Base-by-base conservation (phyloP, 495 filamentous ascomycete genomes). In the Penicillium diatomitis region DNA sequence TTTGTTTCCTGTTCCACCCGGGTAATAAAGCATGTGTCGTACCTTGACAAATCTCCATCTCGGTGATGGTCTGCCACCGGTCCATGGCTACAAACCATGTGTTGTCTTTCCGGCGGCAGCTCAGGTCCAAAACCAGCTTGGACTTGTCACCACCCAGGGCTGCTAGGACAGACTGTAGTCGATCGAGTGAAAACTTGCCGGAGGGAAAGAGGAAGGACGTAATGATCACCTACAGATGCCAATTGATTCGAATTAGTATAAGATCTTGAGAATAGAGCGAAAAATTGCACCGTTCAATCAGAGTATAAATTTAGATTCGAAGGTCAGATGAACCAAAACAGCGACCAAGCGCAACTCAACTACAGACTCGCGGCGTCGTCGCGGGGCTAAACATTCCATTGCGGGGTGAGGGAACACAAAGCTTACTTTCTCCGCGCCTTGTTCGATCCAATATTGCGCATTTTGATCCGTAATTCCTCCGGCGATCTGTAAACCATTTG, bases 11-110 rank as follows among this genome's bases (percentile, higher is more conserved):
- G 20, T 20, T 20, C 20, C 20, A 20, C 20, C 20, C 20, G 20
- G 20, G 20, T 20, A 20, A 20, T 20, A 20, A 20, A 20, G 20
- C 20, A 20, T 0, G 4, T 3, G 12, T 32, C 74, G 44, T 70
- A 87, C 92, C 84, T 72, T 85, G 71, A 58, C 81, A 88, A 48
- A 97, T 81, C 58, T 96, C 91, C 83, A 94, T 90, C 61, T 95
- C 87, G 1, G 92, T 97, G 49, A 97, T 82, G 4, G 87, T 91
- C 71, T 96, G 91, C 92, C 92, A 98, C 66, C 94, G 91, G 63
- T 97, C 85, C 88, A 92, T 98, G 37, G 92, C 91, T 31, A 98
- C 91, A 51, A 88, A 84, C 90, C 92, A 98, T 8, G 79, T 77
- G 9, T 79, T 71, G 11, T 76, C 87, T 48, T 81, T 79, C 39